phyloP scores from a whole-genome alignment of 2,329 filamentous ascomycete species.

The Aspergillus sp. region DNA sequence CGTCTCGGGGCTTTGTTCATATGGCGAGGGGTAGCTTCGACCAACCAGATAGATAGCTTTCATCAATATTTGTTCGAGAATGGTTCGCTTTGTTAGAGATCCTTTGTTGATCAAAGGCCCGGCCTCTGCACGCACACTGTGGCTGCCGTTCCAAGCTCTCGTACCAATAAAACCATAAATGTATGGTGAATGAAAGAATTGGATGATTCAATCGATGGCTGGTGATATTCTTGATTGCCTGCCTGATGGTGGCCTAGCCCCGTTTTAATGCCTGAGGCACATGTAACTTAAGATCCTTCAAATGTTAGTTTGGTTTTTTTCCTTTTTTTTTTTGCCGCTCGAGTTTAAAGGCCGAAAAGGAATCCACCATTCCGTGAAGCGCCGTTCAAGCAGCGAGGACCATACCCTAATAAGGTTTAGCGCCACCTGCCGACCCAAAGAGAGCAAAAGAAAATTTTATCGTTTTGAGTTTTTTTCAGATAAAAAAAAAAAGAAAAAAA shows the following conservation, averaged over 20 bases:
- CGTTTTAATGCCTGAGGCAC: conserved; percentile 7
- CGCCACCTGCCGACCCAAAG: conserved; percentile 18
- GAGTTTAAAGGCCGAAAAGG: conserved; percentile 1
- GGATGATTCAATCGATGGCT: background rate
- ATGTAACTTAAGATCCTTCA: background rate
- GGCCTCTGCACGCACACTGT: background rate
- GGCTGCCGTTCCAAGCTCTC: background rate
- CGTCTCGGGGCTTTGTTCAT: background rate
- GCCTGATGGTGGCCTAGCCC: background rate
- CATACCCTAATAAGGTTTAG: conserved; percentile 27
- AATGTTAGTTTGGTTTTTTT: background rate
- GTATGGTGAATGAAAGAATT: background rate
- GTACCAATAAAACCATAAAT: background rate
- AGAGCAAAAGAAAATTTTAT: conserved; percentile 22
- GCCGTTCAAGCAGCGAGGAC: conserved; percentile 15
- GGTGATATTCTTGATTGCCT: background rate
- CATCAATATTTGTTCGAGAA: background rate
- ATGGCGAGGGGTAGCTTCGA: background rate
- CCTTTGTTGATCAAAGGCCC: background rate
- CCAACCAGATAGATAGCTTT: background rate
- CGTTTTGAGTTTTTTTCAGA: conserved; percentile 40
- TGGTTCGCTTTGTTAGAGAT: background rate
- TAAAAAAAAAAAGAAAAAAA: conserved; percentile 19
- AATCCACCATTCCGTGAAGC: conserved; percentile 6
- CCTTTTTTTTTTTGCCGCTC: conserved; percentile 5